Evolutionary conservation across 768 basidiomycete genomes (phyloP).

Genomic region (Lentinula aciculospora): DNA sequence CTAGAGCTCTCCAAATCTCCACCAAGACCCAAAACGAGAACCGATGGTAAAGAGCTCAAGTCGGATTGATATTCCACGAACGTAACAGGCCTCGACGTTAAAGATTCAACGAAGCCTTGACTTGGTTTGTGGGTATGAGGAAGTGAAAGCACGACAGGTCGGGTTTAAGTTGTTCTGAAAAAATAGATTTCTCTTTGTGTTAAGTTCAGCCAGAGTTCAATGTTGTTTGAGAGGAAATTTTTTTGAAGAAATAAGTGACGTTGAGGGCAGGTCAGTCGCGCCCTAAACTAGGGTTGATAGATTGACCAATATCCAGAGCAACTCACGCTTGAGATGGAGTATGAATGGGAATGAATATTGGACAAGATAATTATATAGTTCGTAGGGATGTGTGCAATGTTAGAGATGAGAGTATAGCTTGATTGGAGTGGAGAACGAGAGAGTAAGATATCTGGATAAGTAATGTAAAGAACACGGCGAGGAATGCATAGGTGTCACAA

Average conservation of each 20-base stretch:
- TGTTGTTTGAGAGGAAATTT: too few relatives aligned
- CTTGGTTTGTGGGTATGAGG: slow-evolving; percentile 46
- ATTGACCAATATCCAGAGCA: too few relatives aligned
- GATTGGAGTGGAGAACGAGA: neutral
- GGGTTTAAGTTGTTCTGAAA: neutral
- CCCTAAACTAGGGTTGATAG: too few relatives aligned
- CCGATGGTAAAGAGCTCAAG: slow-evolving; percentile 34
- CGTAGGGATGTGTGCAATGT: neutral
- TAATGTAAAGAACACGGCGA: neutral
- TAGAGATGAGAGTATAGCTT: neutral
- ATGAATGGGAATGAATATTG: neutral
- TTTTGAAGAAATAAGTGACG: neutral
- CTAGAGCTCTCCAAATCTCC: slow-evolving; percentile 37
- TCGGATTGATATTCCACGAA: slow-evolving; percentile 56
- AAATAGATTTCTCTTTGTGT: too few relatives aligned
- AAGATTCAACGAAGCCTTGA: slow-evolving; percentile 52
- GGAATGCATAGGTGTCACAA: neutral
- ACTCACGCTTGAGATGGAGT: too few relatives aligned
- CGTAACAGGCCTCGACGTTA: slow-evolving; percentile 64
- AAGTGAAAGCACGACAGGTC: neutral
- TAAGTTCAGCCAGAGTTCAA: too few relatives aligned
- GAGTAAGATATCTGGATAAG: neutral
- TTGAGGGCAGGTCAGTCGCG: neutral
- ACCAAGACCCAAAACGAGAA: slow-evolving; percentile 53
- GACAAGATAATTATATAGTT: neutral